Evolutionary conservation across 306 rosid genomes (phyloP).

Genomic region (Rosa chinensis): DNA sequence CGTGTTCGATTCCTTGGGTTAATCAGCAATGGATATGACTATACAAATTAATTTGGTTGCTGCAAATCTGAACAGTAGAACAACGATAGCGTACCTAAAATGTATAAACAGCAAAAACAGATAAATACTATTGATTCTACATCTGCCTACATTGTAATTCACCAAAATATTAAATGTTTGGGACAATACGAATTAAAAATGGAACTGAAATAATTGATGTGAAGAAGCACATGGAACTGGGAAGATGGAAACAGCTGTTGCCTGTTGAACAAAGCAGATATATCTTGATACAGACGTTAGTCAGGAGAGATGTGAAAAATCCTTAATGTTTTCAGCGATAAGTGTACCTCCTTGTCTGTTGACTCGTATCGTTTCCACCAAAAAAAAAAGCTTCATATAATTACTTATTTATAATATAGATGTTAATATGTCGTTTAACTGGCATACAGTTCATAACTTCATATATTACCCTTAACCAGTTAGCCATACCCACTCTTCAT

Average conservation of each 20-base stretch:
- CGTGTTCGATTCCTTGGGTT: neutral
- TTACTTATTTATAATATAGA: neutral
- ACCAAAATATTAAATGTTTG: neutral
- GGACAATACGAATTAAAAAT: neutral
- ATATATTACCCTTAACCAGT: neutral
- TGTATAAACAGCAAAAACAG: neutral
- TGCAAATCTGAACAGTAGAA: neutral
- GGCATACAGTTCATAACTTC: neutral
- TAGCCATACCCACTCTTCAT: neutral
- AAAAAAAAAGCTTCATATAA: neutral
- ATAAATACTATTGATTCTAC: neutral
- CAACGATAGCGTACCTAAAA: constrained; percentile 6
- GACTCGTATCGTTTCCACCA: constrained; percentile 2
- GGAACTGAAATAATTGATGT: neutral
- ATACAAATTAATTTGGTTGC: neutral
- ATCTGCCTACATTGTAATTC: neutral
- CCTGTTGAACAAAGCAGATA: constrained; percentile 21
- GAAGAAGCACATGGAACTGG: constrained; percentile 27
- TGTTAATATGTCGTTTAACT: neutral
- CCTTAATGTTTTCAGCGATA: constrained; percentile 12
- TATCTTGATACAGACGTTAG: constrained; percentile 32
- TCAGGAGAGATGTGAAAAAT: constrained; percentile 17
- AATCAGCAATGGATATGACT: neutral
- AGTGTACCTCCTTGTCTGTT: constrained; percentile 21
- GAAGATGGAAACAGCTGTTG: constrained; percentile 38